Percentiles rank a stretch among this genome's conserved stretches.
Evolutionary conservation across 768 basidiomycete genomes (phyloP).

Genomic region (Tephrocybe sp.): DNA sequence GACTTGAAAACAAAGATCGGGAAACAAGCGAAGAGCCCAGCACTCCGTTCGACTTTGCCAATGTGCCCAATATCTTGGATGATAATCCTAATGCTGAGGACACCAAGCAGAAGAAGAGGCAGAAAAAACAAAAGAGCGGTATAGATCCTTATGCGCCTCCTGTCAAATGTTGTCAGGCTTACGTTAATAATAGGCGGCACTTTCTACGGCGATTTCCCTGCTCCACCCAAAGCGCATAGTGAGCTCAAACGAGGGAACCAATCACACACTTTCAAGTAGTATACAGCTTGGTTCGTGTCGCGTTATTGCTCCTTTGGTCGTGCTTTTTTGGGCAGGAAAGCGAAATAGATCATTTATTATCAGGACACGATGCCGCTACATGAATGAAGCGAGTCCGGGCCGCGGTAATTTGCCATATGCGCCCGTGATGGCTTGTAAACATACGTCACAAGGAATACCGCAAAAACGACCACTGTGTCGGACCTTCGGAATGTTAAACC

Average conservation of each 20-base stretch:
- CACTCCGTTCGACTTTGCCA: constrained; percentile 65
- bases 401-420: background rate
- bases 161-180: background rate
- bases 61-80: constrained; percentile 73
- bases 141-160: constrained; percentile 11
- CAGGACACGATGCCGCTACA: background rate
- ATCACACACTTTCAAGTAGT: constrained; percentile 66
- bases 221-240: constrained; percentile 63
- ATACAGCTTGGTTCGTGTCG: constrained; percentile 7
- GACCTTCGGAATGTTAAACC: constrained; percentile 2
- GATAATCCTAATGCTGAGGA: constrained; percentile 44
- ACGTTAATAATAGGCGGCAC: constrained; percentile 33
- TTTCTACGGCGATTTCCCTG: constrained; percentile 60
- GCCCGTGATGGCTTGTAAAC: background rate
- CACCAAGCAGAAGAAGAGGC: constrained; percentile 49
- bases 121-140: constrained; percentile 43
- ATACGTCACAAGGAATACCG: background rate
- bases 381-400: background rate
- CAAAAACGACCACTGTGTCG: constrained; percentile 1
- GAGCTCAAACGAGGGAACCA: constrained; percentile 71
- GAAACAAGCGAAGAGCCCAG: constrained; percentile 18
- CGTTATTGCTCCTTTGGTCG: background rate
- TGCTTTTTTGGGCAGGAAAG: constrained; percentile 1
- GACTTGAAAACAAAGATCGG: constrained; percentile 21
- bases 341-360: background rate